These are phyloP conservation scores for Fusarium tjaetaba DNA, from an alignment of 2,329 filamentous ascomycete genomes.

Conservation along the genomic window DNA sequence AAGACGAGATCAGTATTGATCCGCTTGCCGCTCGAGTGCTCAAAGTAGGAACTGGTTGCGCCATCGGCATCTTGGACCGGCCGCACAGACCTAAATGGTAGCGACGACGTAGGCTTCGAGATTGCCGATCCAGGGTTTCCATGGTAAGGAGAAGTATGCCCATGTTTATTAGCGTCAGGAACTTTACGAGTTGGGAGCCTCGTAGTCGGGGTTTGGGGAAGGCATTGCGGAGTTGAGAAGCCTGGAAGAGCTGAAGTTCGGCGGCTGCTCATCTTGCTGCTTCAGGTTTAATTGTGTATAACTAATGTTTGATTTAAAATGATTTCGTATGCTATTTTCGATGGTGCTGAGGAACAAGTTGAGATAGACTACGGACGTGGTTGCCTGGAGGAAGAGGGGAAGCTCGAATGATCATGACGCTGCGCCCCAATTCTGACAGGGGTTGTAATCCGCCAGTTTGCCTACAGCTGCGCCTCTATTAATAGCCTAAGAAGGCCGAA, in stretches of 20 bases:
- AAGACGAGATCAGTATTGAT: not conserved
- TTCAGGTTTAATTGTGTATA: fast-evolving
- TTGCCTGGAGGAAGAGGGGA: not conserved
- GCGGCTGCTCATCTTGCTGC: not conserved
- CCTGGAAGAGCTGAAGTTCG: not conserved
- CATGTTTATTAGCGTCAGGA: fast-evolving
- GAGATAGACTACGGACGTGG: not conserved
- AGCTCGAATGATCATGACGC: not conserved
- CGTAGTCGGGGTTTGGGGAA: not conserved
- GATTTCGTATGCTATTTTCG: no score
- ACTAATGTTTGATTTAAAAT: fast-evolving
- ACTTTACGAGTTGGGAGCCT: not conserved
- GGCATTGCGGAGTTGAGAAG: not conserved
- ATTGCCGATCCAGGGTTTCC: no score
- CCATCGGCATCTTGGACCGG: not conserved
- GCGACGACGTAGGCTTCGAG: fast-evolving
- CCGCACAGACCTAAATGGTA: fast-evolving
- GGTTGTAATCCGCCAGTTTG: not conserved
- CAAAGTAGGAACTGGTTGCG: not conserved
- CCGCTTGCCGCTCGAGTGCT: not conserved
- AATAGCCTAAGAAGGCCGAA: not conserved
- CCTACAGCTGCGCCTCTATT: not conserved
- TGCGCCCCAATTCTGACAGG: not conserved
- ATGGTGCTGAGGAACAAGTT: not conserved
- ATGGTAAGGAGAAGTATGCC: no score